Base-by-base conservation (phyloP, 2,329 filamentous ascomycete species). In the Beauveria bassiana region DNA sequence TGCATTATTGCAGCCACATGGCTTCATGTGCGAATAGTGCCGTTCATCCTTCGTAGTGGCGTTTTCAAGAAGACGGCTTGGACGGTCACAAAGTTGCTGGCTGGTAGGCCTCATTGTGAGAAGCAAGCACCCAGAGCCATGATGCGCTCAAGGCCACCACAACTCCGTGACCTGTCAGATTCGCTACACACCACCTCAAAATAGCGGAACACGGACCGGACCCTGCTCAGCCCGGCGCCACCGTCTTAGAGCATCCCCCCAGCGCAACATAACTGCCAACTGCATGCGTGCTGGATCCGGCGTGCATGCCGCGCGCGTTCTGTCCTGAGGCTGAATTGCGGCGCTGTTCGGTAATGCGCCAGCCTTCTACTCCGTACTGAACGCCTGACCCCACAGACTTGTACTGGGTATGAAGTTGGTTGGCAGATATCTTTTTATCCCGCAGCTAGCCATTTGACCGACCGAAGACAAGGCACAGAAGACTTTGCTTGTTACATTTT, bases 191-290 rank as follows among this genome's bases (percentile, higher is more conserved):
- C 59, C 59, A 54, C 43, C 16, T 22, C 16, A 22, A 42, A 26
- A 5, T 42, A 61, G 59, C 51, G 59, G 59, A 49, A 61, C 59
- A 49, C 59, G 59, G 59, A 61, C 59, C 59, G 59, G 59, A 42
- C 59, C 59, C 54, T 54, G 50, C 40, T 59, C 38, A 58, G 43
- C 55, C 55, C 12, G 55, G 54, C 45, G 55, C 55, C 55, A 58
- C 47, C 47, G 57, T 59, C 57, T 52, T 60, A 20, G 49, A 45
- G 28, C 34, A 45, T 22, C 49, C 49, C 47, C 57, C 40, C 40
- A 52, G 38, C 26, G 8, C 31, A 34, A 34, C 31, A 34, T 34
- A 34, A 34, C 31, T 34, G 31, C 10, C 31, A 34, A 34, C 12
- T 38, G 34, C 34, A 14, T 38, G 34, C 34, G 14, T 38, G 34